These are phyloP conservation scores for Boletus fagicola DNA, from an alignment of 768 basidiomycete genomes.

Conservation along the genomic window DNA sequence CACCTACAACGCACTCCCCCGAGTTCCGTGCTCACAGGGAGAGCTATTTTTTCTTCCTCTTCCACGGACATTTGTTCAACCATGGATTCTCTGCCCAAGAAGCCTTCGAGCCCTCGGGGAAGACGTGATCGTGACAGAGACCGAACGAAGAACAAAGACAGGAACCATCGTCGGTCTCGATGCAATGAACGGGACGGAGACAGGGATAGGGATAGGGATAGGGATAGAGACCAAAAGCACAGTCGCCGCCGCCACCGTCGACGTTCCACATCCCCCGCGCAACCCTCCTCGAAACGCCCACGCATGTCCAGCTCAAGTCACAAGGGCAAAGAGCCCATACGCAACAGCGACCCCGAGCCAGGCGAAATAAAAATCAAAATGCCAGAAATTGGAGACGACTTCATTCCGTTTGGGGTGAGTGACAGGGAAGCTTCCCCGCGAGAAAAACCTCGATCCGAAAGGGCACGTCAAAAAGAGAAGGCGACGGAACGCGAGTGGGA, in stretches of 20 bases:
- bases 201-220: constrained; percentile 4
- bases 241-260: constrained; percentile 4
- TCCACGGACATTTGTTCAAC: background rate
- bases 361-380: constrained; percentile 11
- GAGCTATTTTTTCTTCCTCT: background rate
- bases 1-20: background rate
- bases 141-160: constrained; percentile 7
- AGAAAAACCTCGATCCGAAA: constrained; percentile 16
- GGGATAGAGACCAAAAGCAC: background rate
- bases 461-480: constrained; percentile 20
- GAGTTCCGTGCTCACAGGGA: background rate
- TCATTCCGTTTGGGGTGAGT: constrained; percentile 28
- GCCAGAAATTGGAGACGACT: constrained; percentile 30
- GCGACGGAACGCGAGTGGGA: constrained; percentile 41
- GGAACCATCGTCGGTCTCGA: constrained; percentile 7
- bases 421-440: constrained; percentile 15
- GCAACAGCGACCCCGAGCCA: constrained; percentile 5
- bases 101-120: constrained; percentile 19
- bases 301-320: constrained; percentile 8
- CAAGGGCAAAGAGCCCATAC: constrained; percentile 21
- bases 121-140: constrained; percentile 18
- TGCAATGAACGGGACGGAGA: constrained; percentile 8
- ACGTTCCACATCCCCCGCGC: constrained; percentile 17
- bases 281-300: constrained; percentile 18
- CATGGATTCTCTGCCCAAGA: constrained; percentile 23